Evolutionary conservation across 805 yeast species (phyloP).

Genomic region (Kuraishia hungarica): DNA sequence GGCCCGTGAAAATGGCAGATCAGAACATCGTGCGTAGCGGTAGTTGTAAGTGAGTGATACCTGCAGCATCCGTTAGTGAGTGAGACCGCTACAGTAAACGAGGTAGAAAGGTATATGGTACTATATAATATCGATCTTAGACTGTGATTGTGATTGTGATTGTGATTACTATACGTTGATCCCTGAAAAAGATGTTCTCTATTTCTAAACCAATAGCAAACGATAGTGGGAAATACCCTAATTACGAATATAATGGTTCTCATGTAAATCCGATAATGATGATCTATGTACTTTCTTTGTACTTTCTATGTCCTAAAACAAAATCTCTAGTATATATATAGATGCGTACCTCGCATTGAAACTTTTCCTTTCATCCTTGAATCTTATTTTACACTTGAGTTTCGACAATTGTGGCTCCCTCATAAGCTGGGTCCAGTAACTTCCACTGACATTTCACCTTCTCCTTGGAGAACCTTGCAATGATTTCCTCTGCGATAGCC

Average conservation of each 20-base stretch:
- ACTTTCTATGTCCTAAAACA: background rate
- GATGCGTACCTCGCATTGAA: background rate
- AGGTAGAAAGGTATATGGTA: no score
- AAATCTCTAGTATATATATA: background rate
- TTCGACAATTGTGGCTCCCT: constrained; percentile 60
- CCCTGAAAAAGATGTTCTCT: no score
- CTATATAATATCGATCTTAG: no score
- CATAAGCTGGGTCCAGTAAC: constrained; percentile 76
- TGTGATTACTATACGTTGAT: no score
- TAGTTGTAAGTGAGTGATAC: no score
- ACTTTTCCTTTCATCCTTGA: background rate
- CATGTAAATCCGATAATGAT: background rate
- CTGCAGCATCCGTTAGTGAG: no score
- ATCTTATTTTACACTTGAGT: constrained; percentile 17
- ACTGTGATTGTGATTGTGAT: no score
- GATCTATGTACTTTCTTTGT: background rate
- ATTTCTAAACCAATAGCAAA: no score
- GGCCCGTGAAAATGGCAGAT: background rate
- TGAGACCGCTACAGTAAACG: no score
- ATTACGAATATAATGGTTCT: no score
- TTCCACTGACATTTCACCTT: constrained; percentile 72
- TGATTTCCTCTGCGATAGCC: constrained; percentile 68
- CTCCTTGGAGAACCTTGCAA: constrained; percentile 57
- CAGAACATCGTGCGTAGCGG: background rate
- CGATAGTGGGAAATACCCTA: no score